Evolutionary conservation across 1,139 yeast genomes (phyloP).

Genomic region (Schwanniomyces etchellsii): DNA sequence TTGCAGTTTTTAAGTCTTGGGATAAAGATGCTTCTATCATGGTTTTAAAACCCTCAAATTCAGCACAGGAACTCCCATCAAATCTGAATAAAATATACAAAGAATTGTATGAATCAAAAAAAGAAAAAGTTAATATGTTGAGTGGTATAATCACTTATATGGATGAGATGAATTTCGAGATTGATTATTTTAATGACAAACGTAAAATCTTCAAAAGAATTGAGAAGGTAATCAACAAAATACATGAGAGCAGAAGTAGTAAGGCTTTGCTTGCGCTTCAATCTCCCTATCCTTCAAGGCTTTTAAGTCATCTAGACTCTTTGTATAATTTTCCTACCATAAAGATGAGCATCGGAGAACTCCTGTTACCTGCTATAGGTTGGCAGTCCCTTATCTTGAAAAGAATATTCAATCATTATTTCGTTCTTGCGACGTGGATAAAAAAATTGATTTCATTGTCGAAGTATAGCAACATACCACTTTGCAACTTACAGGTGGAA

Average conservation of each 20-base stretch:
- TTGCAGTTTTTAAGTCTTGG: slow-evolving; percentile 66
- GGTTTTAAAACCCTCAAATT: slow-evolving; percentile 62
- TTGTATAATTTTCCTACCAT: slow-evolving; percentile 61
- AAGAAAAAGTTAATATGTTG: slow-evolving; percentile 36
- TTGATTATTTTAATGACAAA: slow-evolving; percentile 43
- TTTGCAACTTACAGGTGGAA: slow-evolving; percentile 77
- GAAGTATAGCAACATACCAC: slow-evolving; percentile 71
- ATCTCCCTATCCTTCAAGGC: slow-evolving; percentile 54
- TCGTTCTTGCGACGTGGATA: slow-evolving; percentile 73
- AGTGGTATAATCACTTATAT: slow-evolving; percentile 48
- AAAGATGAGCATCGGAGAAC: slow-evolving; percentile 50
- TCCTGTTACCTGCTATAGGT: slow-evolving; percentile 69
- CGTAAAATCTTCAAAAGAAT: slow-evolving; percentile 49
- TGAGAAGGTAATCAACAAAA: slow-evolving; percentile 46
- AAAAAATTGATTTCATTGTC: slow-evolving; percentile 62
- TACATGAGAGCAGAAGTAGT: slow-evolving; percentile 65
- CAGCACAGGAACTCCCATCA: slow-evolving; percentile 64
- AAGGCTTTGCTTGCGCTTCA: slow-evolving; percentile 67
- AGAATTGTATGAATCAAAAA: slow-evolving; percentile 45
- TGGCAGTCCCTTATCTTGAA: slow-evolving; percentile 79
- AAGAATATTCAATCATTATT: slow-evolving; percentile 63
- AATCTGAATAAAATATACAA: slow-evolving; percentile 49
- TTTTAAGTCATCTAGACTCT: slow-evolving; percentile 39
- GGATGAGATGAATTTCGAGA: slow-evolving; percentile 46
- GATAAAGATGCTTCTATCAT: slow-evolving; percentile 46